Evolutionary conservation across 2,329 filamentous ascomycete species (phyloP).

Genomic region (Acephala macrosclerotiorum): DNA sequence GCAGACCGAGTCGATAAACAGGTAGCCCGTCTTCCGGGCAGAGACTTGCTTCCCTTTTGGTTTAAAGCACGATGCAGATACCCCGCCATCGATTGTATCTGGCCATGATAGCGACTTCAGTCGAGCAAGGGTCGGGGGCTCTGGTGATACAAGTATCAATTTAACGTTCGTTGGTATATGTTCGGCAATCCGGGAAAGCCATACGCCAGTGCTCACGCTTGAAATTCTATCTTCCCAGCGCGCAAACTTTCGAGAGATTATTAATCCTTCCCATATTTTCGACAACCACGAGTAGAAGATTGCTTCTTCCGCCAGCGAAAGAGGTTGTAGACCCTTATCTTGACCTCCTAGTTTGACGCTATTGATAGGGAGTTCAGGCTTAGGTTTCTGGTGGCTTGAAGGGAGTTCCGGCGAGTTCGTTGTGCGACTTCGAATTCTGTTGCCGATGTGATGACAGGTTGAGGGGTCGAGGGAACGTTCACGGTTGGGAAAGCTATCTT

Average conservation of each 20-base stretch:
- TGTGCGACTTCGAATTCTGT: too few relatives aligned
- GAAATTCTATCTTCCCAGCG: slow-evolving; percentile 20
- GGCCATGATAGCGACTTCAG: slow-evolving; percentile 21
- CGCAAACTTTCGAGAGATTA: slow-evolving; percentile 6
- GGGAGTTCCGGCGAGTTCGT: not conserved
- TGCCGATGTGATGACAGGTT: too few relatives aligned
- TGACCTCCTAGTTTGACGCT: slow-evolving; percentile 2
- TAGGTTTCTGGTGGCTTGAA: not conserved
- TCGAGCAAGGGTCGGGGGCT: slow-evolving; percentile 18
- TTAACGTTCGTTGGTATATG: slow-evolving; percentile 21
- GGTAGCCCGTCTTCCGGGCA: slow-evolving; percentile 15
- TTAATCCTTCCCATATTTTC: slow-evolving; percentile 24
- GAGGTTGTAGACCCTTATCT: slow-evolving; percentile 6
- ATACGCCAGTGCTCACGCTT: slow-evolving; percentile 6
- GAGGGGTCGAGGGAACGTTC: too few relatives aligned
- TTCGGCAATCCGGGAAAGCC: slow-evolving; percentile 18
- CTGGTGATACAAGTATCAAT: slow-evolving; percentile 21
- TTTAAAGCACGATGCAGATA: slow-evolving; percentile 18
- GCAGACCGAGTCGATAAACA: slow-evolving; percentile 22
- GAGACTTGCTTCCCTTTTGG: slow-evolving; percentile 3
- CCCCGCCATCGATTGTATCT: slow-evolving; percentile 20
- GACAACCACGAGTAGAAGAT: slow-evolving; percentile 16
- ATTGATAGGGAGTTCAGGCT: slow-evolving; percentile 10
- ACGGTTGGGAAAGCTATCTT: too few relatives aligned
- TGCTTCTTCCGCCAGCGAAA: slow-evolving; percentile 11